phyloP scores from a whole-genome alignment of 371 early-diverging fungal genomes.

The Mortierella polycephala region DNA sequence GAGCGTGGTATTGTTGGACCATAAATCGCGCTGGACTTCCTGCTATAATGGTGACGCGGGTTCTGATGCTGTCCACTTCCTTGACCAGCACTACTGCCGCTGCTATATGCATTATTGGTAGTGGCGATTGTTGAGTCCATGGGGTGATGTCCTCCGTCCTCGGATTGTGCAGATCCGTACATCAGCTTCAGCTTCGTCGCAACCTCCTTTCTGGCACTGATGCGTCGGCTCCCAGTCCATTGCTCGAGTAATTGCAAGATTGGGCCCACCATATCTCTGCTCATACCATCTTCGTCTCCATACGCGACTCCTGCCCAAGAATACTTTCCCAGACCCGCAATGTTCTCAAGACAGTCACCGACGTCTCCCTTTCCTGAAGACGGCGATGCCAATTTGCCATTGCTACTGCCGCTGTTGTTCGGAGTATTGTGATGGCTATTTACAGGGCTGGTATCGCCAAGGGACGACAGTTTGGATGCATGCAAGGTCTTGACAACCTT shows the following conservation, averaged over 20 bases:
- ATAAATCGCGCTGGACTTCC: neutral
- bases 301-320: conserved; percentile 47
- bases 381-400: too few relatives aligned
- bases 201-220: conserved; percentile 25
- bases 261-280: conserved; percentile 42
- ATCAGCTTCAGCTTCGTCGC: conserved; percentile 36
- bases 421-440: too few relatives aligned
- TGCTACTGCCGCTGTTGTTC: too few relatives aligned
- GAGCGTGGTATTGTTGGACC: conserved; percentile 18
- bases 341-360: conserved; percentile 21
- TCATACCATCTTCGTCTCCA: conserved; percentile 9
- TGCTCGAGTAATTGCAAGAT: conserved; percentile 38
- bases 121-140: neutral
- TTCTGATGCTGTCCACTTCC: conserved; percentile 5
- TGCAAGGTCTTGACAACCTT: conserved; percentile 32
- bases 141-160: neutral
- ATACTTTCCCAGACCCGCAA: conserved; percentile 35
- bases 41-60: conserved; percentile 1
- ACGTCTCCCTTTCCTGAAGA: neutral
- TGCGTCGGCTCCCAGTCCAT: conserved; percentile 28
- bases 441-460: neutral
- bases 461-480: neutral
- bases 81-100: conserved; percentile 10
- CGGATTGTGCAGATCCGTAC: conserved; percentile 11
- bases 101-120: neutral